phyloP scores from a whole-genome alignment of 305 asterid genomes.

The Fraxinus greggii region DNA sequence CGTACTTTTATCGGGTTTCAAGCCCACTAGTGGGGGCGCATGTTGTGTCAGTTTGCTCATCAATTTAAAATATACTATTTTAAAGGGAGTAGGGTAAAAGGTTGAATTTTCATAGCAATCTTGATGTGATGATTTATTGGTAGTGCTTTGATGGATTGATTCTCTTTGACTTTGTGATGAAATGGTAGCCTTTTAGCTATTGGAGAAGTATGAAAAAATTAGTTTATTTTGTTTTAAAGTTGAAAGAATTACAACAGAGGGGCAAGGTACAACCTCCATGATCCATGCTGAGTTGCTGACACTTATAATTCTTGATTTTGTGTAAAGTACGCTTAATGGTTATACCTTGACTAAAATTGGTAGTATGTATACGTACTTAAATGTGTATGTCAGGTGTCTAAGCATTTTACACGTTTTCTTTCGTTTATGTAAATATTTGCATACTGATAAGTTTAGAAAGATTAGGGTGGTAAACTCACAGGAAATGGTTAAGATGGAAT shows the following conservation, averaged over 20 bases:
- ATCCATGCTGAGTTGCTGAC: not conserved
- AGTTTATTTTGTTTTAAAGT: not conserved
- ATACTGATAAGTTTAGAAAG: not conserved
- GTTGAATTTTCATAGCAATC: not conserved
- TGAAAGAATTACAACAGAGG: not conserved
- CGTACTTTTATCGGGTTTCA: not conserved
- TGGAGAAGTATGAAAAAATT: not conserved
- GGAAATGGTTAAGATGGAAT: not conserved
- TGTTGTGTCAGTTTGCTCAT: not conserved
- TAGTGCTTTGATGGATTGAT: not conserved
- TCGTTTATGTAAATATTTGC: not conserved
- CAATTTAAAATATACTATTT: not conserved
- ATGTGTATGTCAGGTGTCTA: not conserved
- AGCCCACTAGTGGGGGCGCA: not conserved
- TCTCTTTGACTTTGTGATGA: not conserved
- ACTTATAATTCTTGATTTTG: not conserved
- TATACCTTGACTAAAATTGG: not conserved
- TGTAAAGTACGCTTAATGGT: not conserved
- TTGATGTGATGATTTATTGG: not conserved
- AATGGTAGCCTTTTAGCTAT: not conserved
- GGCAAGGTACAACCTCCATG: not conserved
- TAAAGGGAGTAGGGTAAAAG: not conserved
- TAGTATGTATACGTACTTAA: not conserved
- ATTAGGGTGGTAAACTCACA: not conserved
- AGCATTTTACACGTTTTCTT: not conserved